A percentile compares a stretch with the other conserved stretches of the same genome.
Evolutionary conservation across 495 filamentous ascomycete species (phyloP).

Genomic region (Collariella sp.): DNA sequence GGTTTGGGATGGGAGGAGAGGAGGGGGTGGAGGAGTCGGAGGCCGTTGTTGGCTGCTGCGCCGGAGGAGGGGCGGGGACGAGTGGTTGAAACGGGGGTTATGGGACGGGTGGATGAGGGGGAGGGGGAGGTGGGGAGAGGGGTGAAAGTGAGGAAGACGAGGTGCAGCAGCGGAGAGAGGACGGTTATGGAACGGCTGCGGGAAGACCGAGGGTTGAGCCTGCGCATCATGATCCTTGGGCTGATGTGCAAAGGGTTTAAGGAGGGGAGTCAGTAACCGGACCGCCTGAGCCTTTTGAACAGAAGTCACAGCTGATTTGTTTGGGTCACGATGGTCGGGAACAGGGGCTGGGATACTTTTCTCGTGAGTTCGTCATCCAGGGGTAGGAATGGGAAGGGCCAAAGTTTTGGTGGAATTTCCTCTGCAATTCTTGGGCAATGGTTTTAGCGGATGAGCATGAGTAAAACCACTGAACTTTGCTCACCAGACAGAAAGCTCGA

Average conservation of each 20-base stretch:
- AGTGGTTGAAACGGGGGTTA: not conserved
- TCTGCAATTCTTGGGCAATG: too few relatives aligned
- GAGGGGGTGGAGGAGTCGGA: not conserved
- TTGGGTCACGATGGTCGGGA: too few relatives aligned
- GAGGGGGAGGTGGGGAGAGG: constrained; percentile 49
- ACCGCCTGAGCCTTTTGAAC: too few relatives aligned
- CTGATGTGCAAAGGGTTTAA: not conserved
- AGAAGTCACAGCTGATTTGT: too few relatives aligned
- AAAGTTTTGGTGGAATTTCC: too few relatives aligned
- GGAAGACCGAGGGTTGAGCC: constrained; percentile 4
- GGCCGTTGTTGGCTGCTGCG: not conserved
- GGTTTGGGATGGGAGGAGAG: too few relatives aligned
- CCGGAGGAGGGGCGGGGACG: constrained; percentile 31
- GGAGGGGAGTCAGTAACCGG: constrained; percentile 7
- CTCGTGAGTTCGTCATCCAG: too few relatives aligned
- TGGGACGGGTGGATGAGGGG: constrained; percentile 31
- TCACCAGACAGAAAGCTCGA: too few relatives aligned
- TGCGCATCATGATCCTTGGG: not conserved
- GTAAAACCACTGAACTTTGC: too few relatives aligned
- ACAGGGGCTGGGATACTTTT: too few relatives aligned
- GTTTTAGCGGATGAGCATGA: too few relatives aligned
- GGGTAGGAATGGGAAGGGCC: too few relatives aligned
- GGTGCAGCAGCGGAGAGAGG: constrained; percentile 31
- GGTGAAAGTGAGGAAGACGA: constrained; percentile 39
- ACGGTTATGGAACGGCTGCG: constrained; percentile 20